Base-by-base conservation (phyloP, 108 stramenopile species). In the Cyclostephanos invisitatus region DNA sequence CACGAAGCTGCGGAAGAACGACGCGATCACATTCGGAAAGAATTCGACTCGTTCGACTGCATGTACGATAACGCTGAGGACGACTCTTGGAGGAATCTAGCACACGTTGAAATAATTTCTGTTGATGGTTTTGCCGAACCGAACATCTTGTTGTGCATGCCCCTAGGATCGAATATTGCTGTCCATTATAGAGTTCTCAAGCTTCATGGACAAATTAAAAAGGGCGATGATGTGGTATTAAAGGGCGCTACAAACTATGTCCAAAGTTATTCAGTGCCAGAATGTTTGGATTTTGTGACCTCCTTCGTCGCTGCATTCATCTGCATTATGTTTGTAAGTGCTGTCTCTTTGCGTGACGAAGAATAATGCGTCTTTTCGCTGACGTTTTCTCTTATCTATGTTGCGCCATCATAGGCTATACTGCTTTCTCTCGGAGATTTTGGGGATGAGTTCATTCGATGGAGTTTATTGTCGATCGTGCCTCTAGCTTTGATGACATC, bases 61-160 rank as follows among this genome's bases (percentile, higher is more conserved):
- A 38, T 60, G 46, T 49, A 62, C 20, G 64, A 70, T 25, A 48
- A 28, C 2, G 28, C 25, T 7, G 53, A 44, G 2, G 32, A 32
- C 3, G 32, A 15, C 14, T 50, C 0, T 0, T 74, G 73, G 73
- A 55, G 18, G 11, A 55, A 70, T 59, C 76, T 70, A 25, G 64
- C 64, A 17, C 56, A 69, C 29, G 21, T 77, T 27, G 69, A 77
- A 56, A 64, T 77, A 6, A 50, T 70, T 1, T 70, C 69, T 25
- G 76, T 64, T 11, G 40, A 49, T 65, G 69, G 76, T 4, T 70
- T 77, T 60, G 22, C 18, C 0, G 53, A 59, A 11, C 48, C 76
- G 50, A 77, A 77, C 64, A 32, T 77, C 0, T 53, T 77, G 44
- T 37, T 70, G 35, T 59, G 69, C 25, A 36, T 44, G 38, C 74